phyloP scores from a whole-genome alignment of 129 eudicot species.

The Artemisia annua region DNA sequence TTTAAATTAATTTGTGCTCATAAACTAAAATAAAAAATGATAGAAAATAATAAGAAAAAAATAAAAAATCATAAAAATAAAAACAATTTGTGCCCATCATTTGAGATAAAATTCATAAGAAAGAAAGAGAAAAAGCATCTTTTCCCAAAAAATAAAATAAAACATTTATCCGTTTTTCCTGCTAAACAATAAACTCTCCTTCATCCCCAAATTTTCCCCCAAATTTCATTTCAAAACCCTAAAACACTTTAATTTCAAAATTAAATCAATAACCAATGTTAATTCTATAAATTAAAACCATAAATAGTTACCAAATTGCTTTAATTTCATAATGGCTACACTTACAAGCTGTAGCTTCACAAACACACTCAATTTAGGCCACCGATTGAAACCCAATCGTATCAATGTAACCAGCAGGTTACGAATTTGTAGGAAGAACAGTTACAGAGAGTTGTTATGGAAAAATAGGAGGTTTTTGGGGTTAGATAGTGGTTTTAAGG shows the following conservation, averaged over 20 bases:
- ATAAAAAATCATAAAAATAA: too few relatives aligned
- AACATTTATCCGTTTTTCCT: slow-evolving; percentile 22
- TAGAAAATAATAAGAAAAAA: too few relatives aligned
- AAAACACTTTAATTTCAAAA: too few relatives aligned
- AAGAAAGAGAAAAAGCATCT: too few relatives aligned
- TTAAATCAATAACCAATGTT: too few relatives aligned
- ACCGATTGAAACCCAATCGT: slow-evolving; percentile 31
- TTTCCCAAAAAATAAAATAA: slow-evolving; percentile 24
- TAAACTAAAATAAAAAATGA: too few relatives aligned
- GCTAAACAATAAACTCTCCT: background rate
- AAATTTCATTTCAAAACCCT: slow-evolving; percentile 13
- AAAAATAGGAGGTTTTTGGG: slow-evolving; percentile 22
- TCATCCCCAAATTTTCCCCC: slow-evolving; percentile 23
- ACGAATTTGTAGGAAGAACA: slow-evolving; percentile 21
- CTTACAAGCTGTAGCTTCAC: slow-evolving; percentile 47
- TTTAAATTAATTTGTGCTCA: too few relatives aligned
- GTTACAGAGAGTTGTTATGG: slow-evolving; percentile 28
- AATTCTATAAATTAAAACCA: too few relatives aligned
- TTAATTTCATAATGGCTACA: slow-evolving; percentile 32
- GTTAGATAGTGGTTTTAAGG: slow-evolving; percentile 28
- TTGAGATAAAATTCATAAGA: too few relatives aligned
- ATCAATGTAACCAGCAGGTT: slow-evolving; percentile 14
- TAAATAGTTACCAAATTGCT: too few relatives aligned
- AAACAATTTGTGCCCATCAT: too few relatives aligned
- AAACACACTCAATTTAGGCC: slow-evolving; percentile 36